Evolutionary conservation across 129 eudicot genomes (phyloP).

Genomic region (Rutidosis leptorrhynchoides): DNA sequence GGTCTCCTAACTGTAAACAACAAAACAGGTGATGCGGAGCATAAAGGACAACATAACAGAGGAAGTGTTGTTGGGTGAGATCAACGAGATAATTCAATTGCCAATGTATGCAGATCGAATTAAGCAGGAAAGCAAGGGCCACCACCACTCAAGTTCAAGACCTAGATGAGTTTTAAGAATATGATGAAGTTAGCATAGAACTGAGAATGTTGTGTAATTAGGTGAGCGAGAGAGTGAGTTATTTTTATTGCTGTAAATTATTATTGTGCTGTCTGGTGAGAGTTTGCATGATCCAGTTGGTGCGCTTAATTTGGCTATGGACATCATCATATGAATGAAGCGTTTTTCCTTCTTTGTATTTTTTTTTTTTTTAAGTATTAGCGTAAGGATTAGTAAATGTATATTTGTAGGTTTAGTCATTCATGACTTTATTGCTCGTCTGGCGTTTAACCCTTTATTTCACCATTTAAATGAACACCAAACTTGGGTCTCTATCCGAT

Average conservation of each 20-base stretch:
- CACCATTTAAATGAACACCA: neutral
- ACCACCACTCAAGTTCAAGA: slow-evolving; percentile 42
- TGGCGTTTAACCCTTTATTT: slow-evolving; percentile 7
- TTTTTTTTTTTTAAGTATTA: slow-evolving; percentile 9
- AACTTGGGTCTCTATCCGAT: neutral
- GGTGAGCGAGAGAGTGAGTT: slow-evolving; percentile 25
- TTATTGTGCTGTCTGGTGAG: slow-evolving; percentile 59
- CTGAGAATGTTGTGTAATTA: slow-evolving; percentile 28
- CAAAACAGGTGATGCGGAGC: slow-evolving; percentile 84
- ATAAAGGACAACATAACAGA: slow-evolving; percentile 93
- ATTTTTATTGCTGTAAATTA: slow-evolving; percentile 33
- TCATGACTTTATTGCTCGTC: slow-evolving; percentile 13
- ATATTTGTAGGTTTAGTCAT: slow-evolving; percentile 25
- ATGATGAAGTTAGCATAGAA: slow-evolving; percentile 22
- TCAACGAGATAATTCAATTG: slow-evolving; percentile 63
- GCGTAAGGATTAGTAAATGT: slow-evolving; percentile 33
- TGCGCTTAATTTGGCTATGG: slow-evolving; percentile 29
- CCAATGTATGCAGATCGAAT: slow-evolving; percentile 96
- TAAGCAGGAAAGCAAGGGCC: slow-evolving; percentile 71
- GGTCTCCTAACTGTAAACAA: slow-evolving; percentile 11
- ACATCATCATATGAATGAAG: slow-evolving; percentile 15
- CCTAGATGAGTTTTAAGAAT: slow-evolving; percentile 49
- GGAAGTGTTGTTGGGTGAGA: slow-evolving; percentile 70
- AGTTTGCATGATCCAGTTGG: slow-evolving; percentile 58
- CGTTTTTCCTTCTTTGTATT: slow-evolving; percentile 8